Evolutionary conservation across 2,329 filamentous ascomycete species (phyloP), one percentile per base, ranked within the genome.

Genomic region (Dactylella cylindrospora): DNA sequence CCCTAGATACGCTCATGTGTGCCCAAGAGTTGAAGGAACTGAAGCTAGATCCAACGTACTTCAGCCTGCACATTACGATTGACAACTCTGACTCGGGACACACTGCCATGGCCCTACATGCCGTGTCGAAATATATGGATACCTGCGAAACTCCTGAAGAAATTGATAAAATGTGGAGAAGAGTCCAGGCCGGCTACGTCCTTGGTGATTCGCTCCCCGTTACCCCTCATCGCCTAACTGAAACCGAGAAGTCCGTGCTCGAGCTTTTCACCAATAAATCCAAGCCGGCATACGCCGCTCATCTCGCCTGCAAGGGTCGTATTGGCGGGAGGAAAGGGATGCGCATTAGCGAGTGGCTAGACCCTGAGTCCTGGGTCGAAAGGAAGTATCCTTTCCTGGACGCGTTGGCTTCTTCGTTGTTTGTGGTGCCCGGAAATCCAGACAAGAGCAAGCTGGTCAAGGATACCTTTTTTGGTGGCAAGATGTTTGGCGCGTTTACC

Each of bases 401-500:
- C 22, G 69, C 69, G 12, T 60, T 77, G 39, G 67, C 68, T 13
- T 67, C 68, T 9, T 70, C 67, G 31, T 71, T 72, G 9, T 78
- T 76, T 77, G 67, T 78, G 2, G 64, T 70, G 33, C 70, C 68
- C 32, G 76, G 76, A 3, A 66, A 72, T 29, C 74, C 74, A 46
- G 41, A 66, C 1, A 71, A 72, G 26, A 78, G 76, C 52, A 70
- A 65, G 17, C 69, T 79, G 2, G 66, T 78, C 1, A 71, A 70
- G 32, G 75, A 76, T 66, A 65, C 78, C 5, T 68, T 64, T 0
- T 78, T 76, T 76, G 72, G 73, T 19, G 77, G 76, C 3, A 73
- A 71, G 35, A 79, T 79, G 76, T 79, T 77, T 65, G 77, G 77
- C 0, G 71, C 75, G 15, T 79, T 79, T 66, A 78, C 76, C 1